These are phyloP conservation scores for Stereum hirsutum DNA, from an alignment of 1,284 basidiomycete genomes.

Conservation along the genomic window DNA sequence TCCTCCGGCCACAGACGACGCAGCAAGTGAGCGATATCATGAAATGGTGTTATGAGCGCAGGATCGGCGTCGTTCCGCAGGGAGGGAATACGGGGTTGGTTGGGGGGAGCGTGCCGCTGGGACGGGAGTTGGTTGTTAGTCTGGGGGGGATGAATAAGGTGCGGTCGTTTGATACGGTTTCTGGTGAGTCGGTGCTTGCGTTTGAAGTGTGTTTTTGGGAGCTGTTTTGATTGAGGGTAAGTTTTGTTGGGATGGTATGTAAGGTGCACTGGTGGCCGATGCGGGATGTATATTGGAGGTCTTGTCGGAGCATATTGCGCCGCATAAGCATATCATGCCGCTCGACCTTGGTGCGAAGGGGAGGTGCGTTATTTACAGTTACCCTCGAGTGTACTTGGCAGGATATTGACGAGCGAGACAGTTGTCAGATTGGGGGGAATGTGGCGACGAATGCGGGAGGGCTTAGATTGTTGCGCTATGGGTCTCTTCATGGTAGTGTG, in stretches of 20 bases:
- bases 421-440: constrained; percentile 98
- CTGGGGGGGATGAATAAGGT: constrained; percentile 80
- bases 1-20: constrained; percentile 85
- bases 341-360: constrained; percentile 98
- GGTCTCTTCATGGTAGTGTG: constrained; percentile 91
- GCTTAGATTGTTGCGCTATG: constrained; percentile 88
- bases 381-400: not conserved
- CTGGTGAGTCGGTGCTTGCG: too few species aligned
- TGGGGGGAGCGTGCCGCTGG: constrained; percentile 89
- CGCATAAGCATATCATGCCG: constrained; percentile 94
- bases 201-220: constrained; percentile 6
- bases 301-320: constrained; percentile 80
- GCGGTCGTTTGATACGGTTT: constrained; percentile 88
- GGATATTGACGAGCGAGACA: constrained; percentile 21
- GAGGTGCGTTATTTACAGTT: constrained; percentile 40
- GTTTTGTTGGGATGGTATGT: constrained; percentile 7
- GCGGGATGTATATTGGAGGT: constrained; percentile 94
- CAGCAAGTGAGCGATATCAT: constrained; percentile 85
- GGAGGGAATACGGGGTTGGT: constrained; percentile 98
- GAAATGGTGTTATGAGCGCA: constrained; percentile 73
- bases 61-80: constrained; percentile 89
- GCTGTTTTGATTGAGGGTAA: constrained; percentile 8
- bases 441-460: constrained; percentile 98
- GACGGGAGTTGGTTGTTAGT: constrained; percentile 85
- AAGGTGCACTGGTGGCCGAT: constrained; percentile 72